Evolutionary conservation across 108 stramenopile species (phyloP), one percentile per base, ranked within the genome.

Genomic region (Nitzschia sp.): DNA sequence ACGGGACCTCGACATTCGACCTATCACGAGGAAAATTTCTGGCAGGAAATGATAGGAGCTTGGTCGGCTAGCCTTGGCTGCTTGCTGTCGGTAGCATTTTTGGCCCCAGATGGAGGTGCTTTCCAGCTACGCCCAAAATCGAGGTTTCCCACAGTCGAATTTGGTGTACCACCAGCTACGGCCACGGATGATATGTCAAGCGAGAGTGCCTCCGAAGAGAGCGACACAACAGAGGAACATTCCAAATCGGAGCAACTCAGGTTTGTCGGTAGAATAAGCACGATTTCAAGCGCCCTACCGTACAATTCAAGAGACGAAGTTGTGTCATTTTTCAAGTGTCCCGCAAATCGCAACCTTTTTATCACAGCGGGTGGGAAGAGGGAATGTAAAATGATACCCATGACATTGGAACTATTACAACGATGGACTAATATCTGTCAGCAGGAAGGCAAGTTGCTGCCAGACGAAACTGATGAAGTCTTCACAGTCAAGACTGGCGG

Each of bases 401-500:
- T 53, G 13, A 61, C 69, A 3, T 2, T 30, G 3, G 35, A 61
- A 16, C 41, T 64, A 5, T 44, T 73, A 0, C 16, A 38, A 33
- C 13, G 45, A 2, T 73, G 72, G 72, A 55, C 34, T 19, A 23
- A 21, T 11, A 17, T 11, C 17, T 73, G 63, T 29, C 1, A 46
- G 2, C 15, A 44, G 9, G 34, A 45, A 4, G 63, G 72, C 38
- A 48, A 36, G 11, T n/a, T 8, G 16, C 25, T 34, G 2, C 74
- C 69, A 32, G 19, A 53, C 3, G 53, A 67, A 33, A 47, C 33
- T 17, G 74, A 75, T 58, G 35, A 27, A 13, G 34, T 75, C 3
- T 45, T 72, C 27, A 30, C 36, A 2, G 70, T 78, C 28, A 35
- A 38, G 8, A 70, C 76, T 19, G 26, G 68, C 1, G 79, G 72